Conservation (phyloP, 257 asterid genomes). For the Capsicum chinense region DNA sequence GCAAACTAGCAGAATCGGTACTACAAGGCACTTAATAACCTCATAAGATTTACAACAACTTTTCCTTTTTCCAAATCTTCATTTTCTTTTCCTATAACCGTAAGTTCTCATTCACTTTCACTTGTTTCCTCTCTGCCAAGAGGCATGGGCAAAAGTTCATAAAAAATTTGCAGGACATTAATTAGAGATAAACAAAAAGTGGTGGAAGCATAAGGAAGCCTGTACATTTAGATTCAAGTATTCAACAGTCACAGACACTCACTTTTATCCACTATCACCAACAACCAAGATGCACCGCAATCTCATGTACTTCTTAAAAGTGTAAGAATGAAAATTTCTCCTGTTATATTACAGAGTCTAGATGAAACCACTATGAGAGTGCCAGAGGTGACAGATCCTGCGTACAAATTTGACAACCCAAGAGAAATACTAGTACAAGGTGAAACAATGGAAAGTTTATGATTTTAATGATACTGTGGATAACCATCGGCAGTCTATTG, state of each 20-base stretch:
- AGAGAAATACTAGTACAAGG: background rate
- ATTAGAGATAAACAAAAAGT: conserved; percentile 8
- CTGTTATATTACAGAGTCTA: background rate
- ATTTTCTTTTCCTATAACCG: background rate
- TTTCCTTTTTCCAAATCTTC: background rate
- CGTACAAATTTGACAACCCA: background rate
- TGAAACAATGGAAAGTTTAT: background rate
- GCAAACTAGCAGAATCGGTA: background rate
- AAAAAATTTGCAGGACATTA: background rate
- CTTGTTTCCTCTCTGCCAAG: background rate
- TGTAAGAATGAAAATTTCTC: background rate
- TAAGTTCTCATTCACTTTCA: background rate
- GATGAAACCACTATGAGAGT: background rate
- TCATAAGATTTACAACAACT: background rate
- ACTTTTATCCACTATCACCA: conserved; percentile 8
- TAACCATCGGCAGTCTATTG: background rate
- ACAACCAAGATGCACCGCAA: conserved; percentile 17
- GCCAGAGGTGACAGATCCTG: background rate
- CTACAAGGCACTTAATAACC: background rate
- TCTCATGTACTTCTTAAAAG: background rate
- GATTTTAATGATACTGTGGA: background rate
- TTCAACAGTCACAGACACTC: background rate
- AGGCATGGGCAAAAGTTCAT: background rate
- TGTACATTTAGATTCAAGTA: background rate
- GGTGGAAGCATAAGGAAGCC: background rate